phyloP scores from a whole-genome alignment of 2,329 filamentous ascomycete genomes.

The Aspergillus fructus region DNA sequence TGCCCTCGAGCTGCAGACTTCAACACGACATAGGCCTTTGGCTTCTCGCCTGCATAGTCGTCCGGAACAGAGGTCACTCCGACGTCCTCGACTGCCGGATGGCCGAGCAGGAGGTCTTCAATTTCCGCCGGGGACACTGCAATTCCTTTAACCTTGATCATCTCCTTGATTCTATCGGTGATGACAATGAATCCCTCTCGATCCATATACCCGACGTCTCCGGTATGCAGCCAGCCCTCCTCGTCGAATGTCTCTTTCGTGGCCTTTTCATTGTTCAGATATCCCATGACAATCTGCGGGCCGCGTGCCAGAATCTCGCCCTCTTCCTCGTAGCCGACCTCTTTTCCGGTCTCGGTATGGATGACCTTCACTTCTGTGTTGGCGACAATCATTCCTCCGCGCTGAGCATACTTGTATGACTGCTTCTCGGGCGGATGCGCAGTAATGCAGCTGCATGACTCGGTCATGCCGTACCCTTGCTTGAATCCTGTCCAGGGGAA shows the following conservation, averaged over 20 bases:
- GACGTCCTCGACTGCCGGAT: conserved; percentile 56
- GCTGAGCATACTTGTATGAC: conserved; percentile 51
- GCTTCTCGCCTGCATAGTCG: conserved; percentile 52
- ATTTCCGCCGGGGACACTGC: conserved; percentile 59
- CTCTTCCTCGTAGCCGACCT: conserved; percentile 52
- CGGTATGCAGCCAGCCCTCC: conserved; percentile 59
- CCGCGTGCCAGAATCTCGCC: conserved; percentile 70
- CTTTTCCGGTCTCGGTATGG: conserved; percentile 48
- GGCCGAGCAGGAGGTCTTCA: conserved; percentile 61
- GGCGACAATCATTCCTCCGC: conserved; percentile 51
- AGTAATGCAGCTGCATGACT: conserved; percentile 63
- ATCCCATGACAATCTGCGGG: conserved; percentile 67
- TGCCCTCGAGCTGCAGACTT: conserved; percentile 25
- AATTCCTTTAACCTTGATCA: conserved; percentile 67
- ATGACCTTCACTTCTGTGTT: conserved; percentile 62
- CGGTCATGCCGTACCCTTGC: conserved; percentile 69
- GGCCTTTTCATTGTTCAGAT: conserved; percentile 70
- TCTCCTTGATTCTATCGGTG: conserved; percentile 64
- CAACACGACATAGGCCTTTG: conserved; percentile 58
- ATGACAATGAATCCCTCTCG: conserved; percentile 39
- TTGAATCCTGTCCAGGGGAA: conserved; percentile 63
- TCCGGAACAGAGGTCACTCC: conserved; percentile 46
- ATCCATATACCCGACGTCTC: conserved; percentile 62
- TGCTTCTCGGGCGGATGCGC: conserved; percentile 58
- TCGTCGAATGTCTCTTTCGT: conserved; percentile 69